These are phyloP conservation scores for Trypanosoma cruzi DNA, from an alignment of 208 protist species.

Conservation along the genomic window DNA sequence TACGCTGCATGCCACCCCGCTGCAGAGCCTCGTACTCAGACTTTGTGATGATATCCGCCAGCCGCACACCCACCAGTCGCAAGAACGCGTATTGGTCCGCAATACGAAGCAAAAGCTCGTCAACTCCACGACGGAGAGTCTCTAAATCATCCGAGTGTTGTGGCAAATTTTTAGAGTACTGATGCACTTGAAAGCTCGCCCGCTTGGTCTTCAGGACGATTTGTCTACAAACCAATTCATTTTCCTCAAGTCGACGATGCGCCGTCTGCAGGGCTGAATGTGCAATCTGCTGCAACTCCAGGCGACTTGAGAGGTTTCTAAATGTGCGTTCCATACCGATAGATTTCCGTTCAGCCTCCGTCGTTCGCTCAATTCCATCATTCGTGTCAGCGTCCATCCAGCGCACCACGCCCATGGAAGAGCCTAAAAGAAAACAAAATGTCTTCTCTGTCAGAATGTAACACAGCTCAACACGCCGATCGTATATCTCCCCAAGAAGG, in stretches of 20 bases:
- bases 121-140: conserved; percentile 50
- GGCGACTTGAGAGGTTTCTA: conserved; percentile 30
- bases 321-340: conserved; percentile 81
- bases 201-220: conserved; percentile 81
- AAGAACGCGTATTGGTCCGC: conserved; percentile 47
- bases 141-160: conserved; percentile 45
- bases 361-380: background rate
- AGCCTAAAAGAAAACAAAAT: conserved; percentile 57
- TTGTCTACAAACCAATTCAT: conserved; percentile 53
- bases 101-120: conserved; percentile 64
- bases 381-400: conserved; percentile 38
- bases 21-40: conserved; percentile 19
- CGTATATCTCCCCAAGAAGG: conserved; percentile 62
- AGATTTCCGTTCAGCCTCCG: conserved; percentile 51
- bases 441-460: conserved; percentile 69
- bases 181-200: conserved; percentile 62
- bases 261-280: conserved; percentile 35
- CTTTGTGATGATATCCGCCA: conserved; percentile 49
- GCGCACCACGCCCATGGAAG: conserved; percentile 50
- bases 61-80: conserved; percentile 75
- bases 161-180: conserved; percentile 59
- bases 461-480: conserved; percentile 45
- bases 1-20: conserved; percentile 8
- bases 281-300: conserved; percentile 55
- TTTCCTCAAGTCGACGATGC: conserved; percentile 31